These are phyloP conservation scores for Yarrowia phangngaensis DNA, from an alignment of 805 yeast species.

Conservation along the genomic window DNA sequence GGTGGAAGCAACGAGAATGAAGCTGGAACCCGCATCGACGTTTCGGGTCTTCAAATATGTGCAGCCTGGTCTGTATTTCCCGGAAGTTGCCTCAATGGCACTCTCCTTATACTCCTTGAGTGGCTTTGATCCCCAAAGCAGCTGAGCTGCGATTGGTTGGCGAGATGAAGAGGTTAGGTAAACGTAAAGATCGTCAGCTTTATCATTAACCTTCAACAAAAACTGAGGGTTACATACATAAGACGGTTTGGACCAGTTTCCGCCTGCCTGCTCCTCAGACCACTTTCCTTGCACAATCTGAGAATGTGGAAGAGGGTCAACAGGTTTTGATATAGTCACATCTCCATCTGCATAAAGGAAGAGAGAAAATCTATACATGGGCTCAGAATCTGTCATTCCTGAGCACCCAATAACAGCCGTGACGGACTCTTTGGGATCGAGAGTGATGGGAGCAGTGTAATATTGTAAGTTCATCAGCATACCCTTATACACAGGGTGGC, in stretches of 20 bases:
- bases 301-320: slow-evolving; percentile 32
- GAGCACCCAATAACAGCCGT: slow-evolving; percentile 32
- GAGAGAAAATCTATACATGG: slow-evolving; percentile 29
- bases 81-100: slow-evolving; percentile 6
- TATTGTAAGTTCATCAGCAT: slow-evolving; percentile 39
- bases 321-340: slow-evolving; percentile 39
- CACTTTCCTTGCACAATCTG: slow-evolving; percentile 44
- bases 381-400: slow-evolving; percentile 1
- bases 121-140: slow-evolving; percentile 8
- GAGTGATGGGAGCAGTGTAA: slow-evolving; percentile 32
- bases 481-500: slow-evolving; percentile 30
- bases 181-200: slow-evolving; percentile 1
- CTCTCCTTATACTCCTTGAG: slow-evolving; percentile 14
- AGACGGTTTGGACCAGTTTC: slow-evolving; percentile 49
- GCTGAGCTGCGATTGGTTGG: slow-evolving; percentile 10
- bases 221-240: slow-evolving; percentile 58
- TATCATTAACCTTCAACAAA: slow-evolving; percentile 34
- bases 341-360: slow-evolving; percentile 28
- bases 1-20: slow-evolving; percentile 6
- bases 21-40: slow-evolving; percentile 2
- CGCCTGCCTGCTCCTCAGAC: slow-evolving; percentile 49
- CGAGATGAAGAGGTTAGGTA: slow-evolving; percentile 15
- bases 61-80: slow-evolving; percentile 14
- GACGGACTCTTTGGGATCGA: slow-evolving; percentile 32
- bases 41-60: not conserved